Evolutionary conservation across 148 eudicot species (phyloP).

Genomic region (Persicaria tinctoria): DNA sequence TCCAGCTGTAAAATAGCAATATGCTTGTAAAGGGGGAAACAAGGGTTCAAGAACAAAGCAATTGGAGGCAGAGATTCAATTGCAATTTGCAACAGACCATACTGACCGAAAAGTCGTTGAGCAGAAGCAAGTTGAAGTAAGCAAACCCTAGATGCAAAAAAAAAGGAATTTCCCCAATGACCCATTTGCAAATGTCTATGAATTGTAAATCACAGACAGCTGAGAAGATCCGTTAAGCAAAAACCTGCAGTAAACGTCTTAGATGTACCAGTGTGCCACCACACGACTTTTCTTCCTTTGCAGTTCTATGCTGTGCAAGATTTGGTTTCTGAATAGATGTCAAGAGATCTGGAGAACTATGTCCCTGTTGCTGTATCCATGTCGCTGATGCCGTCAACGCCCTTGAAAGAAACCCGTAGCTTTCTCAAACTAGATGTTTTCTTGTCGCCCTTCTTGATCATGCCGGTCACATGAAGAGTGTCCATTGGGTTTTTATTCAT

Average conservation of each 20-base stretch:
- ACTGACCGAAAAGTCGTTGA: background rate
- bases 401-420: slow-evolving; percentile 68
- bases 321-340: background rate
- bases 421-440: slow-evolving; percentile 57
- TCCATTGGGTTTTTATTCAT: slow-evolving; percentile 58
- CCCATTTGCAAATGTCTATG: background rate
- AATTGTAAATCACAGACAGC: background rate
- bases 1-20: slow-evolving; percentile 7
- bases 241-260: no score
- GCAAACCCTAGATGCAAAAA: background rate
- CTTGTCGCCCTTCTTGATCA: slow-evolving; percentile 42
- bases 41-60: background rate
- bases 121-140: background rate
- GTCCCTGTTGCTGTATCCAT: slow-evolving; percentile 64
- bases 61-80: background rate
- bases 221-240: no score
- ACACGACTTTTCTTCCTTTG: background rate
- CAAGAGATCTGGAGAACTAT: background rate
- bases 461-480: slow-evolving; percentile 62
- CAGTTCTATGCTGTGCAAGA: background rate
- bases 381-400: slow-evolving; percentile 55
- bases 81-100: background rate
- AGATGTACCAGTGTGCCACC: no score
- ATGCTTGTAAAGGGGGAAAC: slow-evolving; percentile 2
- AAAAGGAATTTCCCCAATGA: background rate